Conservation (phyloP, 768 basidiomycete species). For the Trichaptum fuscoviolaceum region DNA sequence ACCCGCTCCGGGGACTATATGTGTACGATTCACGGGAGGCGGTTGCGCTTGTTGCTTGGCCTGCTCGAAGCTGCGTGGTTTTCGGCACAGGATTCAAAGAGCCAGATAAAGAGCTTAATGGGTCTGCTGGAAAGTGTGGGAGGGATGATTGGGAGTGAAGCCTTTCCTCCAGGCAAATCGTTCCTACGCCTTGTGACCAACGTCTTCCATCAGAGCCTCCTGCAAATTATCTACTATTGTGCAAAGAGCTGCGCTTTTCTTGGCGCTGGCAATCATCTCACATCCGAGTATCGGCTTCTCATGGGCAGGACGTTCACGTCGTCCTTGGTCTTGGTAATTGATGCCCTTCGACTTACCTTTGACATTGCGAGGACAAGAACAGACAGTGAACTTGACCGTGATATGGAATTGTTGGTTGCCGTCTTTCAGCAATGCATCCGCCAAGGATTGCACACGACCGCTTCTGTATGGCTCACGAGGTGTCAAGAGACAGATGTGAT, state of each 20-base stretch:
- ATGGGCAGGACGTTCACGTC: conserved; percentile 59
- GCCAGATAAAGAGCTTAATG: conserved; percentile 55
- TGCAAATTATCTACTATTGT: conserved; percentile 80
- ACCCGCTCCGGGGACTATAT: conserved; percentile 78
- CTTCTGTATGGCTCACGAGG: conserved; percentile 70
- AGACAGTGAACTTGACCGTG: conserved; percentile 66
- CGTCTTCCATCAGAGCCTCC: conserved; percentile 73
- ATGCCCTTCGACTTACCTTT: conserved; percentile 60
- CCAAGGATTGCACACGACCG: conserved; percentile 60
- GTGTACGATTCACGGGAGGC: conserved; percentile 70
- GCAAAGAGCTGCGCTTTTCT: conserved; percentile 55
- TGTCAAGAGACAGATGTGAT: conserved; percentile 82
- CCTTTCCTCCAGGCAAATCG: conserved; percentile 69
- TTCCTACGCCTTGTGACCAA: conserved; percentile 58
- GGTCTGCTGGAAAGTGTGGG: conserved; percentile 57
- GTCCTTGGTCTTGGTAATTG: conserved; percentile 59
- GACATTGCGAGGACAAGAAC: conserved; percentile 51
- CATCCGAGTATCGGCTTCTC: conserved; percentile 56
- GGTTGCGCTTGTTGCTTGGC: conserved; percentile 68
- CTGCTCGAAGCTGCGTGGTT: conserved; percentile 82
- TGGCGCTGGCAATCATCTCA: conserved; percentile 38
- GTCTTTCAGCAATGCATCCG: conserved; percentile 81
- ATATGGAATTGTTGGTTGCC: conserved; percentile 75
- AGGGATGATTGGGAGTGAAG: conserved; percentile 63
- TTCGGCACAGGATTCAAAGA: conserved; percentile 46